Conservation (phyloP, 352 stramenopile genomes). For the Aphanomyces stellatus region DNA sequence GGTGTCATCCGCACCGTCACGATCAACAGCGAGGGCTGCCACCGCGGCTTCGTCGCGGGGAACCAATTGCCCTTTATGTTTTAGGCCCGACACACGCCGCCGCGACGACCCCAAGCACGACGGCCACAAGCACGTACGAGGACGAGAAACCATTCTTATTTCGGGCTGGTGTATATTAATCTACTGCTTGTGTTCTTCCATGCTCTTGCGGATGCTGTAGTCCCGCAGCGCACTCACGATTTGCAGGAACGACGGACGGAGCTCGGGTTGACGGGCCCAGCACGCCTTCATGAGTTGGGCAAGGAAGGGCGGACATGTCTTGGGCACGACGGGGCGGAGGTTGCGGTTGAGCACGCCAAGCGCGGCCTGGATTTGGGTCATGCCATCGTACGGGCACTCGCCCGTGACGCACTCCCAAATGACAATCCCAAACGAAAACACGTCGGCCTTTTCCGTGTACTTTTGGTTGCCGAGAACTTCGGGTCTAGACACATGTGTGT, state of each 20-base stretch:
- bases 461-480: slow-evolving; percentile 85
- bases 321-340: slow-evolving; percentile 52
- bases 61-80: slow-evolving; percentile 87
- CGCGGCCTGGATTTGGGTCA: slow-evolving; percentile 82
- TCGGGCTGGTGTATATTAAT: background rate
- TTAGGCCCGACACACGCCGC: slow-evolving; percentile 27
- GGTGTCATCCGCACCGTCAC: slow-evolving; percentile 96
- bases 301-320: slow-evolving; percentile 56
- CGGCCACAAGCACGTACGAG: background rate
- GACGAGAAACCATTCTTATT: too few relatives aligned
- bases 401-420: slow-evolving; percentile 90
- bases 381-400: slow-evolving; percentile 84
- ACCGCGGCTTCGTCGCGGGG: slow-evolving; percentile 89
- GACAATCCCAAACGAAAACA: slow-evolving; percentile 91
- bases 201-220: slow-evolving; percentile 17
- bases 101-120: background rate
- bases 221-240: slow-evolving; percentile 40
- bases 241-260: slow-evolving; percentile 59
- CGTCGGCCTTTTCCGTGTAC: slow-evolving; percentile 91
- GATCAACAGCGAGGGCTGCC: slow-evolving; percentile 87
- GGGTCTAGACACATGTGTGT: slow-evolving; percentile 29
- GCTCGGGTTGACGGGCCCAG: slow-evolving; percentile 62
- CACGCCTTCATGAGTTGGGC: slow-evolving; percentile 64
- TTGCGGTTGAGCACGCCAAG: slow-evolving; percentile 75
- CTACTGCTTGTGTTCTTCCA: slow-evolving; percentile 6